Base-by-base conservation (phyloP, 768 basidiomycete species). In the Daedaleopsis sinensis region DNA sequence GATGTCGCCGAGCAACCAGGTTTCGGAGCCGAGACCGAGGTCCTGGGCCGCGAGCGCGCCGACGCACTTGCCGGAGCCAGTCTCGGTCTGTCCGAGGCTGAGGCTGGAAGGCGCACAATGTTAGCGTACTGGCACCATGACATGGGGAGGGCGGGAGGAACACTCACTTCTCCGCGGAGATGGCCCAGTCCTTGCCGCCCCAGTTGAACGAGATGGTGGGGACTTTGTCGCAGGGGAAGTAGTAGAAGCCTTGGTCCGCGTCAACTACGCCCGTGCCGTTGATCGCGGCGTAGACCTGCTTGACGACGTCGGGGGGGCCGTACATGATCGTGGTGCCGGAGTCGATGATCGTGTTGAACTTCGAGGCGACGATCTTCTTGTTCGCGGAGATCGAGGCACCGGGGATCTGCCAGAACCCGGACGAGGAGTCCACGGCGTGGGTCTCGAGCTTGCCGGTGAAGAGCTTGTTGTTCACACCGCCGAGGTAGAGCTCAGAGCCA, bases 401-500 rank as follows among this genome's bases (percentile, higher is more conserved):
- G 10, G 59, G 63, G 51, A 74, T 64, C 59, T 72, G 68, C 70
- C 72, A 74, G 65, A 64, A 73, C 19, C 55, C 68, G 5, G n/a
- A 16, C 21, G 53, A 60, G 43, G 60, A 58, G 42, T 47, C 56
- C 43, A 65, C 53, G 59, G 53, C 11, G 62, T 68, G 67, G 64
- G 64, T 64, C 57, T 68, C 64, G 65, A 84, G 71, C 2, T 68
- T 63, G 12, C 79, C 81, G n/a, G 78, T 79, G 71, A 81, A 86
- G 58, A 79, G 69, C 18, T 68, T 62, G 3, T 67, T 65, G 70
- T 89, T 77, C 5, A 77, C 76, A 21, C 84, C 86, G 24, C 87
- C 87, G 55, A 89, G 67, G 61, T 77, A 80, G 13, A 89, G 77
- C 68, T 84, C 82, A n/a, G 81, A 78, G 24, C 74, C 77, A 6